Evolutionary conservation across 2,329 filamentous ascomycete genomes (phyloP).

Genomic region (Xylariaceae sp.): DNA sequence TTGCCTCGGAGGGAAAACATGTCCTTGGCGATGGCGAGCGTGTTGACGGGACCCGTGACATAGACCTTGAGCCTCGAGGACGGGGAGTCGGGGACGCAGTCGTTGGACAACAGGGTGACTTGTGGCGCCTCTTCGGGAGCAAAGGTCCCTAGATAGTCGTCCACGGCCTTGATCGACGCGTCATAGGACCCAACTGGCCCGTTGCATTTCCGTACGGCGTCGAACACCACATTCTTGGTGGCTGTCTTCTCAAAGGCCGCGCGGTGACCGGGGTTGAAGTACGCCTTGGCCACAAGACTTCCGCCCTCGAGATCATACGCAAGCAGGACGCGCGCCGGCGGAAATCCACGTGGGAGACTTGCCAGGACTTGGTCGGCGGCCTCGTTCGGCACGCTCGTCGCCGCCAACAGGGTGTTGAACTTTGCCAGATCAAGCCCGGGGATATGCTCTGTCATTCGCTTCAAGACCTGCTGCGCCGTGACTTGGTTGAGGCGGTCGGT

Average conservation of each 20-base stretch:
- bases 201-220: conserved; percentile 4
- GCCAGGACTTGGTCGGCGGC: background rate
- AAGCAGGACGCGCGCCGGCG: background rate
- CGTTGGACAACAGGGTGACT: conserved; percentile 9
- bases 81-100: conserved; percentile 6
- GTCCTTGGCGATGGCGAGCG: conserved; percentile 6
- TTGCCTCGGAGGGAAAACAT: conserved; percentile 5
- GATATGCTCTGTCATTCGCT: background rate
- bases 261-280: conserved; percentile 5
- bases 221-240: conserved; percentile 3
- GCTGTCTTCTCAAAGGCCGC: background rate
- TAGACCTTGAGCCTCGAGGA: conserved; percentile 10
- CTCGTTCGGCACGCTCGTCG: conserved; percentile 3
- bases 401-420: conserved; percentile 6
- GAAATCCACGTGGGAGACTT: conserved; percentile 2
- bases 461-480: background rate
- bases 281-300: conserved; percentile 8
- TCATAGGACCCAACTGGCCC: conserved; percentile 3
- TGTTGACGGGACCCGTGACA: background rate
- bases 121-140: background rate
- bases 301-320: conserved; percentile 15
- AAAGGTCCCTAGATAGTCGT: conserved; percentile 2
- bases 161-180: background rate
- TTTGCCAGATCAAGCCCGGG: conserved; percentile 4
- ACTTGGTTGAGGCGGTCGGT: conserved; percentile 7